A percentile compares a stretch with the other conserved stretches of the same genome.
phyloP scores from a whole-genome alignment of 2,329 filamentous ascomycete genomes.

The Aspergillus jensenii region DNA sequence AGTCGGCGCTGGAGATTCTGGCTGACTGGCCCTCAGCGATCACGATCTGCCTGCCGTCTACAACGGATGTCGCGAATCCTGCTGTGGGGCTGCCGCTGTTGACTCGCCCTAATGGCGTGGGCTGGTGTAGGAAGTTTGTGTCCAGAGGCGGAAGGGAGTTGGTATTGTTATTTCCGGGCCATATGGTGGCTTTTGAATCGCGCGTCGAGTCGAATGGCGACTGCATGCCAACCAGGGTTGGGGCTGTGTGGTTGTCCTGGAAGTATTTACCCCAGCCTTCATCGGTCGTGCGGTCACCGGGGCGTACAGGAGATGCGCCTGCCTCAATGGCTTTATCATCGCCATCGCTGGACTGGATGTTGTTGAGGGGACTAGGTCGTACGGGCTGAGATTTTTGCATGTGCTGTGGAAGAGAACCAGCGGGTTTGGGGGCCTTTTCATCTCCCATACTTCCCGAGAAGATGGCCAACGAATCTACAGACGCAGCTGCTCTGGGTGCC shows the following conservation, averaged over 20 bases:
- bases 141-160: slow-evolving; percentile 35
- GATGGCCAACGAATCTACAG: slow-evolving; percentile 41
- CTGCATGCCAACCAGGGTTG: slow-evolving; percentile 24
- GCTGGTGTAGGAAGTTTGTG: slow-evolving; percentile 37
- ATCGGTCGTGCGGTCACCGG: slow-evolving; percentile 44
- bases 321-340: slow-evolving; percentile 23
- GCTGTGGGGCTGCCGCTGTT: slow-evolving; percentile 45
- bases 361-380: slow-evolving; percentile 28
- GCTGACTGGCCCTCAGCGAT: slow-evolving; percentile 43
- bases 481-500: slow-evolving; percentile 34
- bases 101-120: slow-evolving; percentile 41
- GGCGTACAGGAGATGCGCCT: slow-evolving; percentile 16
- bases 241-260: slow-evolving; percentile 34
- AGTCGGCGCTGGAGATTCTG: slow-evolving; percentile 45
- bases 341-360: slow-evolving; percentile 30
- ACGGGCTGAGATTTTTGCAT: slow-evolving; percentile 18
- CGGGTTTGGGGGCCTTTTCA: slow-evolving; percentile 33
- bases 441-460: slow-evolving; percentile 38
- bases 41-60: slow-evolving; percentile 30
- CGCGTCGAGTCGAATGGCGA: slow-evolving; percentile 22
- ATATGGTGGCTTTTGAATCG: slow-evolving; percentile 40
- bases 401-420: slow-evolving; percentile 19
- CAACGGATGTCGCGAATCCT: slow-evolving; percentile 14
- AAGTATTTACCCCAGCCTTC: slow-evolving; percentile 53
- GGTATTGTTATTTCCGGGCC: slow-evolving; percentile 35